These are phyloP conservation scores for Tylopilus subfusipes DNA, from an alignment of 768 basidiomycete genomes.

Conservation along the genomic window DNA sequence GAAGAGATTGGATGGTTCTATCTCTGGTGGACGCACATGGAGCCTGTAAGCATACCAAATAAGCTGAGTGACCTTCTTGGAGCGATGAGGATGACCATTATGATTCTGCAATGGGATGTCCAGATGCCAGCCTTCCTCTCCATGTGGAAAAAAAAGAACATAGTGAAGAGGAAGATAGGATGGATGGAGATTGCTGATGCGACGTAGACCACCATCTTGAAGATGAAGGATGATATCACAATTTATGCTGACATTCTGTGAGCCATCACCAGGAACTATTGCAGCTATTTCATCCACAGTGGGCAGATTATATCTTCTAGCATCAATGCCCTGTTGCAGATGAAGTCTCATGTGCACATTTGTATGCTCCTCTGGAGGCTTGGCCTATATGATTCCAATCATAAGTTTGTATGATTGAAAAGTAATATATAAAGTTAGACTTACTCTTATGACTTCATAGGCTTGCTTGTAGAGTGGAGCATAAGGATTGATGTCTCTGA, in stretches of 20 bases:
- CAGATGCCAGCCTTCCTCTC: constrained; percentile 38
- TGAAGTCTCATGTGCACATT: too few relatives aligned
- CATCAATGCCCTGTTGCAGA: constrained; percentile 22
- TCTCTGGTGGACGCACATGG: constrained; percentile 5
- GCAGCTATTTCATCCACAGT: constrained; percentile 42
- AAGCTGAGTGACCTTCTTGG: constrained; percentile 27
- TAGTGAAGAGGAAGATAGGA: constrained; percentile 40
- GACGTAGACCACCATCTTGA: constrained; percentile 22
- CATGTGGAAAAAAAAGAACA: constrained; percentile 42
- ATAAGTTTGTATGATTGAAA: too few relatives aligned
- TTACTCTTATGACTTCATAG: too few relatives aligned
- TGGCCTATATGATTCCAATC: too few relatives aligned
- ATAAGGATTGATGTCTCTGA: too few relatives aligned
- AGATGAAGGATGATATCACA: constrained; percentile 36
- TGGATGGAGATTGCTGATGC: constrained; percentile 35
- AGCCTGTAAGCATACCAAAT: constrained; percentile 34
- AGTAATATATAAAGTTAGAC: too few relatives aligned
- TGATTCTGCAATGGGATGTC: constrained; percentile 13
- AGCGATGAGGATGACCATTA: not conserved
- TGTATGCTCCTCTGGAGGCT: too few relatives aligned
- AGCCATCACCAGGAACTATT: constrained; percentile 36
- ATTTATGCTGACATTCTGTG: constrained; percentile 2
- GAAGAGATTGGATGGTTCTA: constrained; percentile 30
- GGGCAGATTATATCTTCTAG: constrained; percentile 42
- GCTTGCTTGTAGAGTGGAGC: too few relatives aligned